A percentile compares a stretch with the other conserved stretches of the same genome.
These are phyloP conservation scores for Amaranthus palmeri DNA, from an alignment of 148 eudicot genomes.

Conservation along the genomic window DNA sequence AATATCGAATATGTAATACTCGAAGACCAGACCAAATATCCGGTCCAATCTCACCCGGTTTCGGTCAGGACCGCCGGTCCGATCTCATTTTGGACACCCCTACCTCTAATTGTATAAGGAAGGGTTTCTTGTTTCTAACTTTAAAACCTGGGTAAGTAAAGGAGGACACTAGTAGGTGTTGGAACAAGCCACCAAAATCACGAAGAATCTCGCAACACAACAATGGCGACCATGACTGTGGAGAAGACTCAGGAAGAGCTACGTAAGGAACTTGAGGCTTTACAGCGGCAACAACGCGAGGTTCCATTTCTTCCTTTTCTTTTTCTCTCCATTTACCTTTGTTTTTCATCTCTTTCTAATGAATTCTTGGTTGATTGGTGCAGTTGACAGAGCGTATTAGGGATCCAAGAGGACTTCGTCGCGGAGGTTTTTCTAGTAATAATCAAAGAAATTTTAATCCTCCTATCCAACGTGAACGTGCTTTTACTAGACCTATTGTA, in stretches of 20 bases:
- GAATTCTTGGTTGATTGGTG: background rate
- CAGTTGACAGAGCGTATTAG: conserved; percentile 86
- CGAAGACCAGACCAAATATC: no score
- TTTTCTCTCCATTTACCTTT: background rate
- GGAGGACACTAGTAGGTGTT: no score
- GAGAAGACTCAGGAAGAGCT: conserved; percentile 80
- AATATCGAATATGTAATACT: no score
- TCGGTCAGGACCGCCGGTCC: no score
- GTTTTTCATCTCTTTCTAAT: background rate
- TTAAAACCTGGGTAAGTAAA: no score
- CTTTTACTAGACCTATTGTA: conserved; percentile 61
- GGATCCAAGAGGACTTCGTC: conserved; percentile 87
- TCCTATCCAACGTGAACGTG: conserved; percentile 54
- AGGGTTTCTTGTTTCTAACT: no score
- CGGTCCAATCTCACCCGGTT: no score
- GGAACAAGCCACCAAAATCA: no score
- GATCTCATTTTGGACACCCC: no score
- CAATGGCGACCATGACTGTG: conserved; percentile 38
- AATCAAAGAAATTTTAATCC: conserved; percentile 58
- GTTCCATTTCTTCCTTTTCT: conserved; percentile 29
- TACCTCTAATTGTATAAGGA: no score
- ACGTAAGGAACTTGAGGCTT: conserved; percentile 80
- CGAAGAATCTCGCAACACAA: background rate
- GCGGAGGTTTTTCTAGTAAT: conserved; percentile 50
- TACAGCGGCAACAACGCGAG: conserved; percentile 81